A percentile compares a stretch with the other conserved stretches of the same genome.
phyloP scores from a whole-genome alignment of 768 basidiomycete species.

The Collybiopsis confluens region DNA sequence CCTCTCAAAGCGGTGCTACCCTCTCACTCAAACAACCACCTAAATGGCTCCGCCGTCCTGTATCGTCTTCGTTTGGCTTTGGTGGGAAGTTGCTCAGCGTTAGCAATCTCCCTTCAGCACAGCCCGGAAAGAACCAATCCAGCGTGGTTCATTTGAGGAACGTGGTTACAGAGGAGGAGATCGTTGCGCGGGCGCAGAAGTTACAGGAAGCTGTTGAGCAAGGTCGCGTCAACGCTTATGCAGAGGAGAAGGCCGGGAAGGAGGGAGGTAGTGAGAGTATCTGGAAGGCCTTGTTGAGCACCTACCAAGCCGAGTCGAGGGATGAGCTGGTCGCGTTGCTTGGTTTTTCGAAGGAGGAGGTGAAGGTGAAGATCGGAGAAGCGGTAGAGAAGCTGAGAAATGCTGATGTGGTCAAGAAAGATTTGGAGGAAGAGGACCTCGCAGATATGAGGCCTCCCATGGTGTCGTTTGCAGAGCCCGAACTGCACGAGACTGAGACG shows the following conservation, averaged over 20 bases:
- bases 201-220: conserved; percentile 61
- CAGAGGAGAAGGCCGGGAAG: conserved; percentile 48
- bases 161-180: conserved; percentile 68
- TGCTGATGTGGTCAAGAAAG: conserved; percentile 25
- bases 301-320: conserved; percentile 86
- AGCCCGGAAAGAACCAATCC: conserved; percentile 82
- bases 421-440: conserved; percentile 32
- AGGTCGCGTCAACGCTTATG: conserved; percentile 58
- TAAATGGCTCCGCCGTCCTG: conserved; percentile 89
- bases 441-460: conserved; percentile 52
- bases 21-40: conserved; percentile 92
- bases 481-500: conserved; percentile 48
- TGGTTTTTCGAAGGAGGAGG: conserved; percentile 88
- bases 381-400: conserved; percentile 74
- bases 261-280: conserved; percentile 43
- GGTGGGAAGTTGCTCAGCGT: conserved; percentile 84
- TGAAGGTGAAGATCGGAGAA: conserved; percentile 73
- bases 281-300: conserved; percentile 85
- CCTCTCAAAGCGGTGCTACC: conserved; percentile 42
- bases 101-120: conserved; percentile 65
- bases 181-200: conserved; percentile 71
- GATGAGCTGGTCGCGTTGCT: conserved; percentile 88
- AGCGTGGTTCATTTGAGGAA: conserved; percentile 75
- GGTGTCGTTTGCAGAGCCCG: conserved; percentile 82
- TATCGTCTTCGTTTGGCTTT: conserved; percentile 82